Evolutionary conservation across 306 rosid genomes (phyloP), one percentile per base, ranked within the genome.

Genomic region (Rosa chinensis): DNA sequence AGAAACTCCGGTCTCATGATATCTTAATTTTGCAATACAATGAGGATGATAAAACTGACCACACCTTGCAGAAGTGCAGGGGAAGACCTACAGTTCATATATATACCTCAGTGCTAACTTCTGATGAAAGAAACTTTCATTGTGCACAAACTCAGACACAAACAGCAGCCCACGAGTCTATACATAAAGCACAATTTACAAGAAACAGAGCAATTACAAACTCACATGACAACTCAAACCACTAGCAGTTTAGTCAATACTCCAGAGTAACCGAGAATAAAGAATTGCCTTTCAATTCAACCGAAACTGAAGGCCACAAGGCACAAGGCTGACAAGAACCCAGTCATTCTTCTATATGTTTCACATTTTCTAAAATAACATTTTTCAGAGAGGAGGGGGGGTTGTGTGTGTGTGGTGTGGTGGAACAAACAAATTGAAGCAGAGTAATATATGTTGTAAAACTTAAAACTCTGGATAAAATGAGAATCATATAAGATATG

Each of bases 11-110:
- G 74, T 74, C 74, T 84, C 81, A 52, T 14, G 69, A 66, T 84
- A 80, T 66, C 88, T 83, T 81, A 88, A 75, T 79, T 82, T 92
- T 32, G 92, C 86, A 82, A 91, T 85, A 82, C 99, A 95, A 13
- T 14, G 87, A 32, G 97, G 93, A 86, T 95, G 99, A 78, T 92
- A 95, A 82, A 95, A 95, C 80, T 77, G 82, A 69, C 99, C 97
- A 78, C 99, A 95, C 62, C 92, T 91, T 80, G 99, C 96, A 83
- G 80, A 81, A 72, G 83, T 91, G 75, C 99, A 95, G 49, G 74
- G 86, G 78, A 92, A 91, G 79, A 95, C 98, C 99, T 95, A 70
- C 62, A 76, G 81, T 83, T 72, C 13, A 55, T 44, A 69, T 67
- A 20, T 50, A 81, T 80, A 14, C 9, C 8, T 67, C 23, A 40